phyloP scores from a whole-genome alignment of 768 basidiomycete species.

The Daedalea quercina region DNA sequence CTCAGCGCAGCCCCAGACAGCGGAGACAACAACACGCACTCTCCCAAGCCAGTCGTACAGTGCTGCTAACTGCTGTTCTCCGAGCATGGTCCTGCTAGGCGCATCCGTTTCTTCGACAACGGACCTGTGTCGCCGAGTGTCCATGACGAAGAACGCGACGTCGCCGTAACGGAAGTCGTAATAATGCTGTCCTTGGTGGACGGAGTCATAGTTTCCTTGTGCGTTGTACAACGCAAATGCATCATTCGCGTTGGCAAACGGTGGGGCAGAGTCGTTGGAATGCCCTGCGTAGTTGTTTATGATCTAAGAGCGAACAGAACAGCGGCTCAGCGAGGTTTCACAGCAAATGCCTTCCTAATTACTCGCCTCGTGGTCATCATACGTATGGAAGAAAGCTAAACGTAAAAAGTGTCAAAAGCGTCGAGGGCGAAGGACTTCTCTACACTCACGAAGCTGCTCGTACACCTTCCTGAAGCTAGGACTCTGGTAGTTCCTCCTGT shows the following conservation, averaged over 20 bases:
- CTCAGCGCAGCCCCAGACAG: no score
- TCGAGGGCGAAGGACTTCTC: neutral
- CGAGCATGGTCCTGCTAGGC: slow-evolving; percentile 57
- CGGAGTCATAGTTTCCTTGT: slow-evolving; percentile 53
- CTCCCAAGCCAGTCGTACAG: slow-evolving; percentile 57
- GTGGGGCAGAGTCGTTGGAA: slow-evolving; percentile 43
- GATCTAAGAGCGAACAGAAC: no score
- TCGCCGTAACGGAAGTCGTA: slow-evolving; percentile 63
- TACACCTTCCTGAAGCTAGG: slow-evolving; percentile 61
- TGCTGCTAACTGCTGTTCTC: slow-evolving; percentile 53
- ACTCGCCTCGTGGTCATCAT: slow-evolving; percentile 65
- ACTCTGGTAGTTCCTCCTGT: slow-evolving; percentile 61
- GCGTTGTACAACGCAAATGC: slow-evolving; percentile 62
- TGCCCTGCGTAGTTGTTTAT: slow-evolving; percentile 62
- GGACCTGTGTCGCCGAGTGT: slow-evolving; percentile 57
- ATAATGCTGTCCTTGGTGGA: slow-evolving; percentile 38
- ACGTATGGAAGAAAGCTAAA: slow-evolving; percentile 59
- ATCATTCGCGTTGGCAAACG: slow-evolving; percentile 48
- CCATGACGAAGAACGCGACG: slow-evolving; percentile 71
- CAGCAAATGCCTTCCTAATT: no score
- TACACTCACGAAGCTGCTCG: slow-evolving; percentile 56
- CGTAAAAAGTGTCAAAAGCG: neutral
- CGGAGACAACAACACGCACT: slow-evolving; percentile 23
- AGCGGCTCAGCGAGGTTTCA: no score
- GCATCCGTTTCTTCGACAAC: slow-evolving; percentile 30